Base-by-base conservation (phyloP, 257 asterid genomes). In the Solanum raphanifolium region DNA sequence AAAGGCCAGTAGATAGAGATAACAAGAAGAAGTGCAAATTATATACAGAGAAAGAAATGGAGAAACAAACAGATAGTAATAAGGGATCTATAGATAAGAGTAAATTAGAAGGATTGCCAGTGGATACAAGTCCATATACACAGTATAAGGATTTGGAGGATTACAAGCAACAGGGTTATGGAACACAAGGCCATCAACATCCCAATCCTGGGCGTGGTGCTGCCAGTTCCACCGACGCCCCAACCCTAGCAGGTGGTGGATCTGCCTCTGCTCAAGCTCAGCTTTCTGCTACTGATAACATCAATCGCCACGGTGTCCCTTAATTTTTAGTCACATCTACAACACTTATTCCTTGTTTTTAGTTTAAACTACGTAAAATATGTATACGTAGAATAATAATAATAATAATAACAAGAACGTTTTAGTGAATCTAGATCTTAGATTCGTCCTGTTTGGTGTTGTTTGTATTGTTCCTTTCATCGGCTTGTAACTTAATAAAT, bases 151-250 rank as follows among this genome's bases (percentile, higher is more conserved):
- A 96, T 29, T 89, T 95, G 93, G 98, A 96, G 89, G 98, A 96
- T 89, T 95, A 95, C 94, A 95, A 95, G 94, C 34, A 92, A 73
- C 91, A 94, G 88, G 98, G 94, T 0, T 96, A 96, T 16, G 99
- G 99, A 38, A 91, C 98, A 0, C 89, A 96, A 34, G 98, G 99
- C 41, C 98, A 96, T 88, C 95, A 83, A 12, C 88, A 95, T 38
- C 95, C 97, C n/a, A 82, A 90, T 20, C 93, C 94, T n/a, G 96
- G 98, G 89, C 98, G 91, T n/a, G 95, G 97, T 38, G 98, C 99
- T 81, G 96, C 96, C 73, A 91, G 88, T 13, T 95, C 98, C 90
- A 96, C 98, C 87, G 99, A 96, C 21, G 99, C 98, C 31, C 99
- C 99, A 32, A 94, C 96, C 83, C 27, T 93, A 13, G 21, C 88